phyloP scores from a whole-genome alignment of 345 rosid species.

The Salix dunnii region DNA sequence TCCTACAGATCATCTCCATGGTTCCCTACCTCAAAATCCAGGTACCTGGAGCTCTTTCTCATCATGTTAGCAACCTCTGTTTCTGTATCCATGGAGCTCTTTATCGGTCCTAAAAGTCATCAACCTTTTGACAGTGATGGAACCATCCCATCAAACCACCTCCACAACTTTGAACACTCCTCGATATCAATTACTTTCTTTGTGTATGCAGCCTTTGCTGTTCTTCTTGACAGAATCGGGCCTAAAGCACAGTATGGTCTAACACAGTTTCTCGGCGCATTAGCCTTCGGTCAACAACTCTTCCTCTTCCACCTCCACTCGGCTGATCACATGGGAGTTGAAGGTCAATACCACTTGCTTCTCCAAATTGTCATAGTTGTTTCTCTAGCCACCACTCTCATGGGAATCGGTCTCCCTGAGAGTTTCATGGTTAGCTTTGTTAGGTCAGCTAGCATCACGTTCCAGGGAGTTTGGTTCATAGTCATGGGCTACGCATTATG shows the following conservation, averaged over 20 bases:
- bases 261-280: constrained; percentile 48
- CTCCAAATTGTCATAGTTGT: constrained; percentile 51
- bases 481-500: constrained; percentile 71
- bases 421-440: constrained; percentile 71
- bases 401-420: constrained; percentile 53
- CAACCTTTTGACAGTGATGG: constrained; percentile 76
- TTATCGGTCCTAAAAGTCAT: constrained; percentile 65
- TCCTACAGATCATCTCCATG: constrained; percentile 54
- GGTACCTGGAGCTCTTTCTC: constrained; percentile 55
- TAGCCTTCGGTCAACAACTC: constrained; percentile 68
- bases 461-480: constrained; percentile 77
- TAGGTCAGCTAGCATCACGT: constrained; percentile 56
- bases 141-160: constrained; percentile 81
- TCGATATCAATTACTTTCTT: constrained; percentile 65
- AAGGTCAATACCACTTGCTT: constrained; percentile 81
- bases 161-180: constrained; percentile 84
- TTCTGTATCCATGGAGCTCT: constrained; percentile 74
- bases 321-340: constrained; percentile 71
- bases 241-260: constrained; percentile 35
- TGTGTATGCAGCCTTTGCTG: constrained; percentile 52
- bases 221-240: constrained; percentile 44
- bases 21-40: constrained; percentile 52
- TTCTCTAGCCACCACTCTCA: constrained; percentile 56
- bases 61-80: constrained; percentile 57
- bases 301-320: constrained; percentile 80